These are phyloP conservation scores for Hyphodiscus sp. DNA, from an alignment of 2,329 filamentous ascomycete species.

Conservation along the genomic window DNA sequence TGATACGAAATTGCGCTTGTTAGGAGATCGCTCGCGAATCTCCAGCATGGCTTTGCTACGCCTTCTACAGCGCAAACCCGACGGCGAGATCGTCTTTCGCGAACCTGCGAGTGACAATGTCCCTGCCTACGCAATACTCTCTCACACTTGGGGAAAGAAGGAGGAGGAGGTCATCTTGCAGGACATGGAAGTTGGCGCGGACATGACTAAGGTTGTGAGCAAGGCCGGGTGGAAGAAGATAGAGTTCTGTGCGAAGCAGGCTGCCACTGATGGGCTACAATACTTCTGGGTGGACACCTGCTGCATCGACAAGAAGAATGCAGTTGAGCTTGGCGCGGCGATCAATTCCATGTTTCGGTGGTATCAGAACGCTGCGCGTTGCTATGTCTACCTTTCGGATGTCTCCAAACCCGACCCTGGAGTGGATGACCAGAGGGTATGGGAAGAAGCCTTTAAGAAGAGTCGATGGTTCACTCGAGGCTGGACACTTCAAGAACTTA, in stretches of 20 bases:
- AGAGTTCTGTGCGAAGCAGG: neutral
- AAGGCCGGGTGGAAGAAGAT: neutral
- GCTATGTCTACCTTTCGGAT: neutral
- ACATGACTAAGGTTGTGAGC: neutral
- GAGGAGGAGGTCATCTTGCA: constrained; percentile 2
- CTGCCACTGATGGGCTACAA: neutral
- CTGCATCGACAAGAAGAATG: neutral
- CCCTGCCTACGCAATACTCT: constrained; percentile 5
- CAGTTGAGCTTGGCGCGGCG: neutral
- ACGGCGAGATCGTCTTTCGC: constrained; percentile 7
- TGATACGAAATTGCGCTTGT: too few relatives aligned
- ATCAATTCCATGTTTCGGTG: neutral
- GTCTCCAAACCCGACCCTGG: neutral
- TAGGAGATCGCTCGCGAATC: too few relatives aligned
- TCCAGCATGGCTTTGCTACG: neutral
- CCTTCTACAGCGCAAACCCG: constrained; percentile 10
- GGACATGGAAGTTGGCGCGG: neutral
- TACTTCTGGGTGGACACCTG: neutral
- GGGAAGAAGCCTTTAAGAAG: constrained; percentile 1
- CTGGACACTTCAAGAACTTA: neutral
- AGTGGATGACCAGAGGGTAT: neutral
- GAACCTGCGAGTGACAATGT: constrained; percentile 3
- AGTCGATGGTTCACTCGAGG: neutral
- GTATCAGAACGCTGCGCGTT: neutral
- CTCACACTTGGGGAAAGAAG: constrained; percentile 2